A percentile compares a stretch with the other conserved stretches of the same genome.
Evolutionary conservation across 345 rosid genomes (phyloP).

Genomic region (Eucalyptus cloeziana): DNA sequence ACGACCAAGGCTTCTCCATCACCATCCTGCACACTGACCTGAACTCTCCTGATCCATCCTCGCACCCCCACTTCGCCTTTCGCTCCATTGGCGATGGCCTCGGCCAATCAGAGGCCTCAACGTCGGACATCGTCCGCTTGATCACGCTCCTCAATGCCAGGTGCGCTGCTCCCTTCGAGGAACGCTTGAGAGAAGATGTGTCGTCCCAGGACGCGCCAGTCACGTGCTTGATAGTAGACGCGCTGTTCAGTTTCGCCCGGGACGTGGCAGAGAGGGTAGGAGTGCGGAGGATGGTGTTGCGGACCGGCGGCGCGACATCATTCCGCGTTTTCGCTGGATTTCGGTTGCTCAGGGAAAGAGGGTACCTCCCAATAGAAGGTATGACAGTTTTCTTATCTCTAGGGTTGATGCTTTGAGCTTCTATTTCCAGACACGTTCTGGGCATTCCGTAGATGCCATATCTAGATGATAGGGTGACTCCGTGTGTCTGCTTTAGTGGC

Average conservation of each 20-base stretch:
- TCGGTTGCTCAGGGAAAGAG: slow-evolving; percentile 15
- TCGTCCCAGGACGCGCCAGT: neutral
- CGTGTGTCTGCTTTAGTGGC: neutral
- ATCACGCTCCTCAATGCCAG: neutral
- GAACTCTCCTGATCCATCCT: slow-evolving; percentile 17
- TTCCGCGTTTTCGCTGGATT: slow-evolving; percentile 13
- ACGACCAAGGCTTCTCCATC: slow-evolving; percentile 17
- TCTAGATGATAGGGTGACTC: neutral
- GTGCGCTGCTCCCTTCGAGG: slow-evolving; percentile 7
- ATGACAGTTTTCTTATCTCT: neutral
- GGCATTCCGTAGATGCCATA: neutral
- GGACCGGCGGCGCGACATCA: slow-evolving; percentile 21
- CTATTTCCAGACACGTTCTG: neutral
- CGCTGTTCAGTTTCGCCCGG: slow-evolving; percentile 5
- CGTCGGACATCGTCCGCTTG: neutral
- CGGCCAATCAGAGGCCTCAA: neutral
- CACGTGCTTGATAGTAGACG: slow-evolving; percentile 13
- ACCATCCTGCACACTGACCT: slow-evolving; percentile 11
- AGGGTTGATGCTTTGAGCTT: neutral
- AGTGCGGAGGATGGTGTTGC: slow-evolving; percentile 17
- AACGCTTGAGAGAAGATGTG: slow-evolving; percentile 5
- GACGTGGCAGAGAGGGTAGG: slow-evolving; percentile 7
- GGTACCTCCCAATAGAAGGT: slow-evolving; percentile 11
- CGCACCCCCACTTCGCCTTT: slow-evolving; percentile 14
- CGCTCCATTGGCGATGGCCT: slow-evolving; percentile 5